Evolutionary conservation across 225 moss, liverwort and hornwort species (phyloP).

Genomic region (Pleurozium schreberi): DNA sequence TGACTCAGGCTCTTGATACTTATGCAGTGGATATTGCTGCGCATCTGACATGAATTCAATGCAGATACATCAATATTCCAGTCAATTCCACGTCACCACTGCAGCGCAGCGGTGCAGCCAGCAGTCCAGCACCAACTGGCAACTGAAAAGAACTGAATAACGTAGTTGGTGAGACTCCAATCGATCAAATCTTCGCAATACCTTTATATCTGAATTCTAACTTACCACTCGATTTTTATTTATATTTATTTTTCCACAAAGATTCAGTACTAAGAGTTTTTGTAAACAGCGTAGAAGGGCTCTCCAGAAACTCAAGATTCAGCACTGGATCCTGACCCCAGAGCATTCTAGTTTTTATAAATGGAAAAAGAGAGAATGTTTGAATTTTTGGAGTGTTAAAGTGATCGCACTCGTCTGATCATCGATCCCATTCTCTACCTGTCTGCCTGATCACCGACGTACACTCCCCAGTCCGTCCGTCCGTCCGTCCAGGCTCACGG

Average conservation of each 20-base stretch:
- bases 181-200: background rate
- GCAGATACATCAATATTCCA: background rate
- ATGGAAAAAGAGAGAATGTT: slow-evolving; percentile 1
- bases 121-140: background rate
- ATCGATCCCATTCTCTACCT: background rate
- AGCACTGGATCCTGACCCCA: too few species aligned
- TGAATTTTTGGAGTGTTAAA: background rate
- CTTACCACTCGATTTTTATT: too few species aligned
- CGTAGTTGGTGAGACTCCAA: background rate
- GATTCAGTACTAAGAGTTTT: too few species aligned
- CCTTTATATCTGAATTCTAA: too few species aligned
- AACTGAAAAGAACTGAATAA: background rate
- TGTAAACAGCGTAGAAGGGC: too few species aligned
- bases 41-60: background rate
- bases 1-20: background rate
- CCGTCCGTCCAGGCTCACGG: background rate
- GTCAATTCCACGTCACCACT: background rate
- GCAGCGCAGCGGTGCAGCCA: background rate
- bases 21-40: background rate
- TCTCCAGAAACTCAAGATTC: too few species aligned
- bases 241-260: too few species aligned
- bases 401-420: background rate
- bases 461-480: background rate
- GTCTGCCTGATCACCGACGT: background rate
- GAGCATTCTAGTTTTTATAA: too few species aligned